Conservation (phyloP, 2,329 filamentous ascomycete species). For the Epichloe hybrida region DNA sequence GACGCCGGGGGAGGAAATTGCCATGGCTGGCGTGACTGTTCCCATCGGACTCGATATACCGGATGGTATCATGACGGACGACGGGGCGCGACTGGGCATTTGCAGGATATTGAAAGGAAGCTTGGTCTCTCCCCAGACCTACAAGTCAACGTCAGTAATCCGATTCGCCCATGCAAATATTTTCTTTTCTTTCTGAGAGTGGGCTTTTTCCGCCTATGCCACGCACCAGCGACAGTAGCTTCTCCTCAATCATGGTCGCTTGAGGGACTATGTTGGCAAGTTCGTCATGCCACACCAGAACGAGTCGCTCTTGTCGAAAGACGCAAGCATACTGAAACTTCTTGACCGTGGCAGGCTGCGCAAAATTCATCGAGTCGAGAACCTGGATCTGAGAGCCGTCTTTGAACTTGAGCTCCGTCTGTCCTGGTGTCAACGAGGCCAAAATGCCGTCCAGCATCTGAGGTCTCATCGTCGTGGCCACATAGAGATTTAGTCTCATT, state of each 20-base stretch:
- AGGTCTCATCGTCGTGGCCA: constrained; percentile 35
- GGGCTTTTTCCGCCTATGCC: neutral
- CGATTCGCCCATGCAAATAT: neutral
- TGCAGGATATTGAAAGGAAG: constrained; percentile 9
- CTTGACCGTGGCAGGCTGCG: constrained; percentile 24
- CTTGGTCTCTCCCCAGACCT: constrained; percentile 15
- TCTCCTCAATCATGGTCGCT: constrained; percentile 20
- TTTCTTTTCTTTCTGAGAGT: neutral
- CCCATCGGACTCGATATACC: constrained; percentile 8
- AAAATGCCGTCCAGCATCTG: constrained; percentile 32
- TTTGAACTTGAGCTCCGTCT: constrained; percentile 28
- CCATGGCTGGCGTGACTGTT: constrained; percentile 8
- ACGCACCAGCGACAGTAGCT: constrained; percentile 15
- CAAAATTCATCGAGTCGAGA: constrained; percentile 26
- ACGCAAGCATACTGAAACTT: constrained; percentile 30
- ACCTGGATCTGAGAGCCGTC: constrained; percentile 31
- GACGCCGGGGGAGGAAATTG: constrained; percentile 7
- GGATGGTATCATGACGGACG: constrained; percentile 8
- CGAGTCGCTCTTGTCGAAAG: constrained; percentile 25
- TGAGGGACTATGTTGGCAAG: constrained; percentile 25
- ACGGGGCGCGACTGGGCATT: constrained; percentile 8
- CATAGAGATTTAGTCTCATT: constrained; percentile 29
- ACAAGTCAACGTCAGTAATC: neutral
- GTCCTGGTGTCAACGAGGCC: constrained; percentile 23
- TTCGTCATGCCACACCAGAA: constrained; percentile 31